Base-by-base conservation (phyloP, 805 yeast species). In the Kodamaea kaohsiungensis region DNA sequence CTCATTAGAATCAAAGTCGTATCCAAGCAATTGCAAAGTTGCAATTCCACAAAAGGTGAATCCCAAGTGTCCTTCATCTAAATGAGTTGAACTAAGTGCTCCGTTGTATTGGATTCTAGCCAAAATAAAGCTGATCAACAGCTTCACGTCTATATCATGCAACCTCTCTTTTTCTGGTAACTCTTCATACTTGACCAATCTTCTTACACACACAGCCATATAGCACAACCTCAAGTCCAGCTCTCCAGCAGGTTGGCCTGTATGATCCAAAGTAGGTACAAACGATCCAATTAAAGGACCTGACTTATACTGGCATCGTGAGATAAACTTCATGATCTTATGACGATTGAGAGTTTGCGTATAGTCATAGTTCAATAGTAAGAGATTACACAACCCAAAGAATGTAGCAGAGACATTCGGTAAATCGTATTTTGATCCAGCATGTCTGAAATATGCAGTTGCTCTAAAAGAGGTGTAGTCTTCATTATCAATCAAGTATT, bases 11-110 rank as follows among this genome's bases (percentile, higher is more conserved):
- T 25, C 16, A 39, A 71, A 61, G 39, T 68, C 64, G 51, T 60
- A 65, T 15, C 62, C 66, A 18, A 73, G 54, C 43, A 89, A 59
- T 35, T 66, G 63, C 53, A 91, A 73, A 1, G 88, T 68, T 0
- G 88, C 87, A 19, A 92, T 61, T 0, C 89, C 97, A 70, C 98
- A 92, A 63, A 84, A 93, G 0, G 96, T 88, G 55, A 88, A 77
- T 0, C 98, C 99, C 7, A 91, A 85, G 70, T 93, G 98, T 2
- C 91, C 76, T 67, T 93, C 99, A 12, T 75, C 70, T 39, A 65
- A 63, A 3, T 72, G 67, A 7, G 56, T 46, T 19, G 80, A 79
- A 4, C 92, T 88, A 46, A 89, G 69, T 0, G 97, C 98, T 1
- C 98, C 98, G 61, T 81, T 84, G 59, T 69, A 78, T 52, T 63